Conservation (phyloP, 108 stramenopile species). For the Epipyxis sp. region DNA sequence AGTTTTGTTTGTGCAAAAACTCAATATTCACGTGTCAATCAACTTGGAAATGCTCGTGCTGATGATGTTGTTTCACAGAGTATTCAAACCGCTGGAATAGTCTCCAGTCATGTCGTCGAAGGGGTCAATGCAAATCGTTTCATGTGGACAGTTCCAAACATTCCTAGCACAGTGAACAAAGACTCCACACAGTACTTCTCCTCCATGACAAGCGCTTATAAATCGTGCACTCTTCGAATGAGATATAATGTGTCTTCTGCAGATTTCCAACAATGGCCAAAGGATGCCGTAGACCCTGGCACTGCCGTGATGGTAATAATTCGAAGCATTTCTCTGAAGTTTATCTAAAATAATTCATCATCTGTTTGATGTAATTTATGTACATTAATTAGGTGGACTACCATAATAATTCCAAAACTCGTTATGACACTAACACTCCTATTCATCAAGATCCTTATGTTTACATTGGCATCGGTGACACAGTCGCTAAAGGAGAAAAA, state of each 20-base stretch:
- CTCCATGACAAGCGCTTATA: slow-evolving; percentile 24
- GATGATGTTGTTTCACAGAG: not conserved
- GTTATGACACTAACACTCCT: slow-evolving; percentile 31
- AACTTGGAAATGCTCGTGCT: slow-evolving; percentile 50
- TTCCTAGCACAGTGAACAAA: slow-evolving; percentile 6
- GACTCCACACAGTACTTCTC: slow-evolving; percentile 14
- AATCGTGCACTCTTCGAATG: slow-evolving; percentile 40
- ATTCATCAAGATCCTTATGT: slow-evolving; percentile 44
- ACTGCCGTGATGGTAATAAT: slow-evolving; percentile 22
- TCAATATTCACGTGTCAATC: slow-evolving; percentile 44
- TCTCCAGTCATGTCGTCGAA: not conserved
- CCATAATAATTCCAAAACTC: slow-evolving; percentile 29
- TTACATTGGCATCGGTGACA: slow-evolving; percentile 24
- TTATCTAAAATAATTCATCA: too few species aligned
- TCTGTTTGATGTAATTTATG: too few species aligned
- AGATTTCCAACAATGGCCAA: slow-evolving; percentile 43
- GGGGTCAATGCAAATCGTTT: slow-evolving; percentile 41
- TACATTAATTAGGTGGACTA: too few species aligned
- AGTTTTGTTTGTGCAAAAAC: slow-evolving; percentile 40
- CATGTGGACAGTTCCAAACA: slow-evolving; percentile 44
- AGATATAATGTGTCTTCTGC: slow-evolving; percentile 49
- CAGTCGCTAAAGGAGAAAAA: not conserved
- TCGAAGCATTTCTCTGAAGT: too few species aligned
- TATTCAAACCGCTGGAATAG: not conserved
- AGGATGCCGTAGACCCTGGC: slow-evolving; percentile 30